These are phyloP conservation scores for Diaporthe sp. DNA, from an alignment of 2,329 filamentous ascomycete species.

Conservation along the genomic window DNA sequence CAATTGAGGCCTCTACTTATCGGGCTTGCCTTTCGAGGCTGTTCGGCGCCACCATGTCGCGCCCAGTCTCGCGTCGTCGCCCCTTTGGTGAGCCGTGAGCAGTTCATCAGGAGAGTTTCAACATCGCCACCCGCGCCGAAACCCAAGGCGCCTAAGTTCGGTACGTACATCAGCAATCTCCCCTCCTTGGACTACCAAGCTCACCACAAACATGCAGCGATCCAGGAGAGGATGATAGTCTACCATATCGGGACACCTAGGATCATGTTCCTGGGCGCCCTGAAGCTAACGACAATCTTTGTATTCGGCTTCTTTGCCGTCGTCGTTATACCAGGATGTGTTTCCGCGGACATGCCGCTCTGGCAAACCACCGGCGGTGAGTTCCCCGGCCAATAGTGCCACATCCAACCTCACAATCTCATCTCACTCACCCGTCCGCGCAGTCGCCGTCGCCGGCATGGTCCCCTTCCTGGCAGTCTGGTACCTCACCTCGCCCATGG, in stretches of 20 bases:
- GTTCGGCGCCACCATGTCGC: neutral
- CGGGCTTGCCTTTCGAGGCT: neutral
- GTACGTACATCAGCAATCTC: neutral
- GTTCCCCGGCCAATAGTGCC: conserved; percentile 37
- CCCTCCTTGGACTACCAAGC: neutral
- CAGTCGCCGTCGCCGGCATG: conserved; percentile 71
- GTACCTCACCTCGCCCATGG: conserved; percentile 77
- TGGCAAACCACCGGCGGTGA: conserved; percentile 54
- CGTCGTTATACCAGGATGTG: conserved; percentile 72
- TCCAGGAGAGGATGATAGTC: conserved; percentile 66
- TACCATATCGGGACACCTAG: conserved; percentile 81
- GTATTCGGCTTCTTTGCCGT: conserved; percentile 76
- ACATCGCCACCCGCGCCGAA: conserved; percentile 26
- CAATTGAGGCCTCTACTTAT: neutral
- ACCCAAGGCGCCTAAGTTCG: conserved; percentile 25
- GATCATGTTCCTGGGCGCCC: conserved; percentile 76
- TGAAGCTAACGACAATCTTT: conserved; percentile 80
- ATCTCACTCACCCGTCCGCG: conserved; percentile 33
- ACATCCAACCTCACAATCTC: fast-evolving
- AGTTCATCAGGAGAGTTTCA: conserved; percentile 32
- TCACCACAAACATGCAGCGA: conserved; percentile 39
- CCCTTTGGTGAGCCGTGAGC: conserved; percentile 16
- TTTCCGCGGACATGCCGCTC: conserved; percentile 56
- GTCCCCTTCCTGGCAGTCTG: conserved; percentile 75
- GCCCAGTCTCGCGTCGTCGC: neutral